Conservation (phyloP, 1,139 yeast genomes). For the Hanseniaspora gamundiae region DNA sequence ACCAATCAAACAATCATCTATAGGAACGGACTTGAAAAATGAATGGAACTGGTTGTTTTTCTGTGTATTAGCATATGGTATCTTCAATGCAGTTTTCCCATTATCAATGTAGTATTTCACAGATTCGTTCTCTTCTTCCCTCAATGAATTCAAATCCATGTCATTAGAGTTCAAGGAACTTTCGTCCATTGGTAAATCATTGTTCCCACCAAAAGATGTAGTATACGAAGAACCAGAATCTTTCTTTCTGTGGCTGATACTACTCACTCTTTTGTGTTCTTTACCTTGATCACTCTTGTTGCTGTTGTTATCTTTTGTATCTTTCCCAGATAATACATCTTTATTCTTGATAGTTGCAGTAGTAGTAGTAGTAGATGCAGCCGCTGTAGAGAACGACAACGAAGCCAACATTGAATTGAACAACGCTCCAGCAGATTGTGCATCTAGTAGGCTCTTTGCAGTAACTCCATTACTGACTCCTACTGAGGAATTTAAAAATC, state of each 20-base stretch:
- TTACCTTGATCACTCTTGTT: neutral
- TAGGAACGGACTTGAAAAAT: conserved; percentile 56
- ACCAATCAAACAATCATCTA: conserved; percentile 49
- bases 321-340: neutral
- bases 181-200: neutral
- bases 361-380: neutral
- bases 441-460: neutral
- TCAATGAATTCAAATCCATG: too few relatives aligned
- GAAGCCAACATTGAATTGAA: conserved; percentile 16
- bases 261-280: neutral
- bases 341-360: neutral
- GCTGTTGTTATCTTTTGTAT: neutral
- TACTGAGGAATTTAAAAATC: too few relatives aligned
- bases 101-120: neutral
- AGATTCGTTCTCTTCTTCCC: neutral
- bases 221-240: neutral
- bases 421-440: conserved; percentile 9
- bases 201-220: neutral
- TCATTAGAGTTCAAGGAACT: neutral
- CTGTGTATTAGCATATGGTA: conserved; percentile 48
- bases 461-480: too few relatives aligned
- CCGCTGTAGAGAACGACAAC: conserved; percentile 9
- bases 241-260: neutral
- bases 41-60: conserved; percentile 74
- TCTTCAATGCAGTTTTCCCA: conserved; percentile 1